These are phyloP conservation scores for Orobanche coerulescens DNA, from an alignment of 257 asterid species.

Conservation along the genomic window DNA sequence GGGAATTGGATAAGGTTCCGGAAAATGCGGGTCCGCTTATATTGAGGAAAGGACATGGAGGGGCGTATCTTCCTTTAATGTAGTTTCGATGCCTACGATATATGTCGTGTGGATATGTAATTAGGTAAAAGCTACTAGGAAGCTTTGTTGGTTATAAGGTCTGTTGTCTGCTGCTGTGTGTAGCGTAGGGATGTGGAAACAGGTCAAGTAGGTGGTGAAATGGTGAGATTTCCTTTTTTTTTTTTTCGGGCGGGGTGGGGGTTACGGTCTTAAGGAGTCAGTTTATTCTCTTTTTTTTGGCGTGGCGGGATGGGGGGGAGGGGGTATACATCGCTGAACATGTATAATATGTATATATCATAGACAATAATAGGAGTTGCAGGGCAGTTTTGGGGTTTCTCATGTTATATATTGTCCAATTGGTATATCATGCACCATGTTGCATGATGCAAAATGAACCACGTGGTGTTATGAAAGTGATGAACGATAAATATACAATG, in stretches of 20 bases:
- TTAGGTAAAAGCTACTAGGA: slow-evolving; percentile 15
- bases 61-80: slow-evolving; percentile 96
- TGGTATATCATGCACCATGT: too few relatives aligned
- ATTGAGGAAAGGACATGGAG: slow-evolving; percentile 96
- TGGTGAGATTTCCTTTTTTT: slow-evolving; percentile 35
- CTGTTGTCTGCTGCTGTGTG: slow-evolving; percentile 21
- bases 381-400: background rate
- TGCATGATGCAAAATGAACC: too few relatives aligned
- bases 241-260: too few relatives aligned
- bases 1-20: slow-evolving; percentile 82
- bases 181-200: slow-evolving; percentile 24
- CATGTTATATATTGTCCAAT: background rate
- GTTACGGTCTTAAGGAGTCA: slow-evolving; percentile 32
- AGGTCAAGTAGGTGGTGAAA: slow-evolving; percentile 24
- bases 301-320: too few relatives aligned
- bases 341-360: slow-evolving; percentile 39
- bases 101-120: slow-evolving; percentile 11
- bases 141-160: slow-evolving; percentile 16
- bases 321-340: slow-evolving; percentile 30
- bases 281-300: slow-evolving; percentile 33
- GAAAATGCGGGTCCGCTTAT: slow-evolving; percentile 96
- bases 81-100: slow-evolving; percentile 18
- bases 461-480: too few relatives aligned
- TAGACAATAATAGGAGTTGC: slow-evolving; percentile 13
- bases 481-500: too few relatives aligned